Evolutionary conservation across 768 basidiomycete genomes (phyloP).

Genomic region (Plicaturopsis crispa): DNA sequence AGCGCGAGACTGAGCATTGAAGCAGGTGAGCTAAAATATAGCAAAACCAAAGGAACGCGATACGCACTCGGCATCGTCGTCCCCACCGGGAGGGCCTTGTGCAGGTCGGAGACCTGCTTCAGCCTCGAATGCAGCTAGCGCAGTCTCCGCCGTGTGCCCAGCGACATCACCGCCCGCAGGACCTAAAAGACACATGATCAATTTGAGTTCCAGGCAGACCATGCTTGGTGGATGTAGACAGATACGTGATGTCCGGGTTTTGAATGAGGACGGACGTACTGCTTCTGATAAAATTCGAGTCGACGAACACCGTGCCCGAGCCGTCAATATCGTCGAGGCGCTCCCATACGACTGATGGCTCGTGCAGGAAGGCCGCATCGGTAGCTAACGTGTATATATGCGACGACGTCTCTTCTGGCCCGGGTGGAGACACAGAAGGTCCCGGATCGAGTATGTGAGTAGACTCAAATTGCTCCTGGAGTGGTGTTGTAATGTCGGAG

Average conservation of each 20-base stretch:
- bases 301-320: constrained; percentile 68
- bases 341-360: constrained; percentile 85
- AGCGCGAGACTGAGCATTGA: constrained; percentile 45
- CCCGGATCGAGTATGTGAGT: no score
- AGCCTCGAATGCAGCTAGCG: constrained; percentile 42
- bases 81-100: constrained; percentile 24
- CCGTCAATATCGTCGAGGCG: constrained; percentile 85
- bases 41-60: neutral
- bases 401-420: no score
- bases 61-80: constrained; percentile 60
- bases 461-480: no score
- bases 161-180: constrained; percentile 81
- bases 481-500: no score
- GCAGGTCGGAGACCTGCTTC: no score
- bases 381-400: constrained; percentile 80
- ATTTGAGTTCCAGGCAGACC: no score
- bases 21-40: neutral
- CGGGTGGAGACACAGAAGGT: no score
- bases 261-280: no score
- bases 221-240: no score
- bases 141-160: constrained; percentile 59
- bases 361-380: constrained; percentile 72
- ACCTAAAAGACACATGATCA: no score
- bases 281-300: constrained; percentile 55
- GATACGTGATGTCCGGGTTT: no score